Conservation (phyloP, 495 filamentous ascomycete genomes). For the Hypoxylon cercidicola region DNA sequence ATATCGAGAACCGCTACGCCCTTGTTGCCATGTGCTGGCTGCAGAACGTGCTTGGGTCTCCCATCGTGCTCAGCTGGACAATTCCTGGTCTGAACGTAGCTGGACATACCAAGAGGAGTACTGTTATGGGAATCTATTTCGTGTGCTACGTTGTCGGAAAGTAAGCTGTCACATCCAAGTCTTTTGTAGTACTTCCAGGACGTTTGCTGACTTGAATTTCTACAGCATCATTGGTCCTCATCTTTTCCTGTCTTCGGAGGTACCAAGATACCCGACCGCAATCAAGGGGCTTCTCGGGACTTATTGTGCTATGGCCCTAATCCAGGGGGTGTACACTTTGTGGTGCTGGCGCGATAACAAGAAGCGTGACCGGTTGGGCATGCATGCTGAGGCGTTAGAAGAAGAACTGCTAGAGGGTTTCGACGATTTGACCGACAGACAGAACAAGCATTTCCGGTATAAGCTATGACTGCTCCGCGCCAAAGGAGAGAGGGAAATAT, state of each 20-base stretch:
- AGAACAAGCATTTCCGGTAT: constrained; percentile 49
- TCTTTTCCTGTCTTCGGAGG: constrained; percentile 45
- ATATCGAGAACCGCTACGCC: constrained; percentile 58
- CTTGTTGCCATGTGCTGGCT: constrained; percentile 66
- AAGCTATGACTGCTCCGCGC: constrained; percentile 21
- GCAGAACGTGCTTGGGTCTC: constrained; percentile 56
- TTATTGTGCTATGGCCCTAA: constrained; percentile 34
- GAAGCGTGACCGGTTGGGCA: constrained; percentile 28
- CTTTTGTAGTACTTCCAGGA: neutral
- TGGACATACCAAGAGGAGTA: constrained; percentile 50
- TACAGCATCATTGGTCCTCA: constrained; percentile 48
- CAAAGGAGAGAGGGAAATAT: neutral
- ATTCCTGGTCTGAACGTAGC: constrained; percentile 43
- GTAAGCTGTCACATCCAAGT: constrained; percentile 10
- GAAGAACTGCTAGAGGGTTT: constrained; percentile 41
- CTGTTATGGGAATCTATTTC: constrained; percentile 46
- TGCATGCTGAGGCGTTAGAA: constrained; percentile 21
- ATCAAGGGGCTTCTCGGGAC: constrained; percentile 44
- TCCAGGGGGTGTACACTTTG: constrained; percentile 31
- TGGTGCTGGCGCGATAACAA: constrained; percentile 40
- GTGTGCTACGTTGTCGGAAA: constrained; percentile 41
- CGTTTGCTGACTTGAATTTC: constrained; percentile 22
- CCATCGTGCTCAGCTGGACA: constrained; percentile 48
- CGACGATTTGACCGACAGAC: constrained; percentile 49
- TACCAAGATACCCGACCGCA: constrained; percentile 47